These are phyloP conservation scores for Diutina ranongensis DNA, from an alignment of 1,139 yeast genomes.

Conservation along the genomic window DNA sequence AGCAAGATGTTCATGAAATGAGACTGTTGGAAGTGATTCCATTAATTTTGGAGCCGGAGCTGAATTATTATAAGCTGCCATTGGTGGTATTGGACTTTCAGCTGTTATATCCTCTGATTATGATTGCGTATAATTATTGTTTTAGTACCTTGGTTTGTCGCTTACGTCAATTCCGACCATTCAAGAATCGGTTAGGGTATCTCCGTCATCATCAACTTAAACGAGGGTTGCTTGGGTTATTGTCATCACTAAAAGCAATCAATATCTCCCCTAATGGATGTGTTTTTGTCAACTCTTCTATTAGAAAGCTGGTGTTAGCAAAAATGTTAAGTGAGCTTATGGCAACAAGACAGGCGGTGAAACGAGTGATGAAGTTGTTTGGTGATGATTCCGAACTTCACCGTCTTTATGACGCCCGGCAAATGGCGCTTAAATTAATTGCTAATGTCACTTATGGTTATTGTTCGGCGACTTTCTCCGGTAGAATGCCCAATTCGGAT, in stretches of 20 bases:
- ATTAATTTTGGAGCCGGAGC: conserved; percentile 82
- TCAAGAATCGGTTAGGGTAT: conserved; percentile 28
- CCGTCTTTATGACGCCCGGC: conserved; percentile 62
- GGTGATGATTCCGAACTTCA: conserved; percentile 32
- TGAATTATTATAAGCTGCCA: conserved; percentile 80
- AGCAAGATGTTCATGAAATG: conserved; percentile 72
- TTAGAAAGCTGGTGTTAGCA: conserved; percentile 66
- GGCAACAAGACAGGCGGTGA: conserved; percentile 69
- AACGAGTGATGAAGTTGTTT: conserved; percentile 51
- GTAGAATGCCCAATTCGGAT: conserved; percentile 95
- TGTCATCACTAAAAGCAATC: conserved; percentile 39
- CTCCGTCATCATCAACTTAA: conserved; percentile 37
- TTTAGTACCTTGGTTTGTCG: conserved; percentile 79
- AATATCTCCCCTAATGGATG: conserved; percentile 80
- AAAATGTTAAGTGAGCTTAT: conserved; percentile 78
- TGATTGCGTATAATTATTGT: conserved; percentile 88
- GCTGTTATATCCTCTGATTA: conserved; percentile 83
- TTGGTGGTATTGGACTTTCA: conserved; percentile 85
- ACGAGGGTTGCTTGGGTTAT: conserved; percentile 41
- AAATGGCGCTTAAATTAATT: conserved; percentile 74
- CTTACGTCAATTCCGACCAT: conserved; percentile 39
- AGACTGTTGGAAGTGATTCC: conserved; percentile 84
- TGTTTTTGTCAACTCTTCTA: conserved; percentile 53
- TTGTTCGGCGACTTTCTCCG: conserved; percentile 88
- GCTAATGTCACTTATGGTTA: conserved; percentile 97